A percentile compares a stretch with the other conserved stretches of the same genome.
Conservation (phyloP, 768 basidiomycete genomes). For the Chalciporus chontae region DNA sequence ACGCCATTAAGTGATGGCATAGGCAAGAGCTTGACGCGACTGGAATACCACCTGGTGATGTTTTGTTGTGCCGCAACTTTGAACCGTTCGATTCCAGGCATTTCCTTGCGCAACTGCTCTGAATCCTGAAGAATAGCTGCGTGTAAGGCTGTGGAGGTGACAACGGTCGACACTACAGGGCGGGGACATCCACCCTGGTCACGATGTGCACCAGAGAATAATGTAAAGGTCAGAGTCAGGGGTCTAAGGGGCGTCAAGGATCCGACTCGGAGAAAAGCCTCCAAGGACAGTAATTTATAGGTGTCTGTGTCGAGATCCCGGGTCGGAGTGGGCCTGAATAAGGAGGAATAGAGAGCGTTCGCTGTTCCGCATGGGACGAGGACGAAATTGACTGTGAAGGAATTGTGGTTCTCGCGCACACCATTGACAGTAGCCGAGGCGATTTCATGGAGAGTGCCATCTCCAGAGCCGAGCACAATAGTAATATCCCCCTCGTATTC, state of each 20-base stretch:
- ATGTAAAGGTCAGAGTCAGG: constrained; percentile 55
- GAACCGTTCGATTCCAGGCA: constrained; percentile 83
- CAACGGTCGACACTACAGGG: constrained; percentile 64
- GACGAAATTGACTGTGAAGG: constrained; percentile 39
- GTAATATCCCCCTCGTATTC: constrained; percentile 33
- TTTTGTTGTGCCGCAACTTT: constrained; percentile 81
- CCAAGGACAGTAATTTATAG: constrained; percentile 55
- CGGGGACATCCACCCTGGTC: constrained; percentile 11
- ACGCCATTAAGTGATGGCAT: constrained; percentile 38
- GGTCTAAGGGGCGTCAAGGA: constrained; percentile 32
- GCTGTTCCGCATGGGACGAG: constrained; percentile 84
- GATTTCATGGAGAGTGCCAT: constrained; percentile 91
- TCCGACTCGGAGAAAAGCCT: constrained; percentile 43
- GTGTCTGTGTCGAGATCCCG: constrained; percentile 18
- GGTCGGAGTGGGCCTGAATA: constrained; percentile 53
- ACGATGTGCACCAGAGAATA: constrained; percentile 31
- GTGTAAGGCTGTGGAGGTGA: constrained; percentile 82
- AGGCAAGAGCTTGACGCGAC: constrained; percentile 55
- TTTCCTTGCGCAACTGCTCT: constrained; percentile 61
- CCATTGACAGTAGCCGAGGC: constrained; percentile 20
- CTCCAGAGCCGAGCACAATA: constrained; percentile 74
- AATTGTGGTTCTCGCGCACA: constrained; percentile 10
- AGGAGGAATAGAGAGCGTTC: constrained; percentile 81
- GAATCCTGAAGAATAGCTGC: constrained; percentile 83
- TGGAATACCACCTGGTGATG: constrained; percentile 65